phyloP scores from a whole-genome alignment of 352 stramenopile genomes.

The Phytopythium montanum region DNA sequence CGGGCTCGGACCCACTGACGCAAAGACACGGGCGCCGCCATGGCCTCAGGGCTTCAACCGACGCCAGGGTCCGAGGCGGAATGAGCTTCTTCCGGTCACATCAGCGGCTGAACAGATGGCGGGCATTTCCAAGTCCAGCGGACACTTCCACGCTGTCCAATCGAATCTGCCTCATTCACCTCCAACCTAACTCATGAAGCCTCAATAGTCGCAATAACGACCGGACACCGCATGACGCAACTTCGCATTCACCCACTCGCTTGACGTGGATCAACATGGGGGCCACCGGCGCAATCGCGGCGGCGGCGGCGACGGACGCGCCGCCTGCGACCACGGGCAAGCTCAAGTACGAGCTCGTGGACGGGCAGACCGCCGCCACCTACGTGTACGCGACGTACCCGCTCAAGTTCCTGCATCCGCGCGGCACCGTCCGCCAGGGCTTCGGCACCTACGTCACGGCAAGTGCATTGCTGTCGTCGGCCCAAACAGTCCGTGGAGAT shows the following conservation, averaged over 20 bases:
- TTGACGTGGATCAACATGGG: not conserved
- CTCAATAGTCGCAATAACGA: not conserved
- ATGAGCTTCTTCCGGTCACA: too few species aligned
- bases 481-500: too few species aligned
- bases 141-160: not conserved
- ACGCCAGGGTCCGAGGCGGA: not conserved
- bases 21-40: not conserved
- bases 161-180: not conserved
- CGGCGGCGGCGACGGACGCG: not conserved
- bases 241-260: not conserved
- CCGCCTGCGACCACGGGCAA: slow-evolving; percentile 25
- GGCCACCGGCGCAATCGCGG: not conserved
- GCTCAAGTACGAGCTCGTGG: slow-evolving; percentile 72
- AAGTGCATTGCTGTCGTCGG: slow-evolving; percentile 4
- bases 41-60: not conserved
- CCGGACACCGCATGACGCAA: not conserved
- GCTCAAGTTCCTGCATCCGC: slow-evolving; percentile 85
- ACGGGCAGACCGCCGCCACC: slow-evolving; percentile 54
- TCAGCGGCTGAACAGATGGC: not conserved
- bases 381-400: slow-evolving; percentile 82
- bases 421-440: slow-evolving; percentile 45
- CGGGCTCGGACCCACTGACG: too few species aligned
- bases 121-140: not conserved
- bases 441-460: slow-evolving; percentile 80
- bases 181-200: not conserved